Evolutionary conservation across 2,329 filamentous ascomycete genomes (phyloP).

Genomic region (Fusarium nelsonii): DNA sequence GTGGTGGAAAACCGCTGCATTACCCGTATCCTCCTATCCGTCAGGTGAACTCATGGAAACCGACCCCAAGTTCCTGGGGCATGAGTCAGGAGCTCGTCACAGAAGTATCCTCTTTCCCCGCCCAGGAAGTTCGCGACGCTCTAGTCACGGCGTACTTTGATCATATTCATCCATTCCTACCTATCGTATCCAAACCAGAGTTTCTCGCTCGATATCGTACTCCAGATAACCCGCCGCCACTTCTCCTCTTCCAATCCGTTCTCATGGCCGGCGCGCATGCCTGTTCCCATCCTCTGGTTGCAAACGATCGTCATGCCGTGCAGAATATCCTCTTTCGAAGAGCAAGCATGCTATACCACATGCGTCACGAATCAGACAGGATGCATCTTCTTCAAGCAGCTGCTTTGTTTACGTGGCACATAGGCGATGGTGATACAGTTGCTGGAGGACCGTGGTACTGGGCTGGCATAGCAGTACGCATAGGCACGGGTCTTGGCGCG

Average conservation of each 20-base stretch:
- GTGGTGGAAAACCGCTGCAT: slow-evolving; percentile 28
- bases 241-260: slow-evolving; percentile 41
- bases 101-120: slow-evolving; percentile 42
- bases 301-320: slow-evolving; percentile 44
- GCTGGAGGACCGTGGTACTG: slow-evolving; percentile 46
- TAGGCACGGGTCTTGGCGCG: slow-evolving; percentile 38
- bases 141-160: slow-evolving; percentile 43
- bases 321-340: slow-evolving; percentile 45
- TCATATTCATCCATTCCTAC: slow-evolving; percentile 45
- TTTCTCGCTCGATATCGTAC: slow-evolving; percentile 42
- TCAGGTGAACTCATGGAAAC: slow-evolving; percentile 44
- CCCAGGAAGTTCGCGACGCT: slow-evolving; percentile 46
- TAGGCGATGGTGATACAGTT: slow-evolving; percentile 42
- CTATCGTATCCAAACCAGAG: slow-evolving; percentile 43
- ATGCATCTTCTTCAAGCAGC: slow-evolving; percentile 46
- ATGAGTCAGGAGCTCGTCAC: slow-evolving; percentile 40
- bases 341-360: slow-evolving; percentile 46
- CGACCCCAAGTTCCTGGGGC: slow-evolving; percentile 36
- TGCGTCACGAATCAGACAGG: slow-evolving; percentile 44
- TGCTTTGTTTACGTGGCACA: slow-evolving; percentile 44
- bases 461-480: slow-evolving; percentile 43
- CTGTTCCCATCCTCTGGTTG: slow-evolving; percentile 42
- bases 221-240: slow-evolving; percentile 40
- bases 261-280: slow-evolving; percentile 46
- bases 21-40: slow-evolving; percentile 46